phyloP scores from a whole-genome alignment of 441 rosid species.

The Pelargonium australe region DNA sequence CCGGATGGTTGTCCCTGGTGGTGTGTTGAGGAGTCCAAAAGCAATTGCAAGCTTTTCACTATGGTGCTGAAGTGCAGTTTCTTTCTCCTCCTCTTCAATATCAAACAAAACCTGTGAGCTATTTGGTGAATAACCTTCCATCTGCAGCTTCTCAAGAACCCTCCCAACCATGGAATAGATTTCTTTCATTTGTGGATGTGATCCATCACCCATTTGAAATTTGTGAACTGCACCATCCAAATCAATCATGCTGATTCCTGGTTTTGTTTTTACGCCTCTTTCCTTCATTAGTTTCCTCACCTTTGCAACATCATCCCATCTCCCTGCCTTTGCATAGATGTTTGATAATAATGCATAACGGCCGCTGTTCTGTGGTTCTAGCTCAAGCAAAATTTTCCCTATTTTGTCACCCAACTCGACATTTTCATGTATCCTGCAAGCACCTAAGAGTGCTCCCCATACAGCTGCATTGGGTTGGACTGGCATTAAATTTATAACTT shows the following conservation, averaged over 20 bases:
- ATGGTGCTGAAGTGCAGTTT: slow-evolving; percentile 21
- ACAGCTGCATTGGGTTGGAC: slow-evolving; percentile 39
- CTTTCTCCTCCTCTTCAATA: slow-evolving; percentile 34
- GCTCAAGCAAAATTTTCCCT: slow-evolving; percentile 54
- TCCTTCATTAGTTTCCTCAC: slow-evolving; percentile 80
- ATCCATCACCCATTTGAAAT: slow-evolving; percentile 64
- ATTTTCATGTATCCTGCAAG: slow-evolving; percentile 62
- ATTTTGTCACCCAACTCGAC: slow-evolving; percentile 69
- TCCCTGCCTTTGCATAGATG: slow-evolving; percentile 52
- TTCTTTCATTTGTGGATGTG: slow-evolving; percentile 25
- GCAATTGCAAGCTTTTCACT: slow-evolving; percentile 40
- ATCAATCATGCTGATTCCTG: slow-evolving; percentile 81
- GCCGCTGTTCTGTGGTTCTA: slow-evolving; percentile 62
- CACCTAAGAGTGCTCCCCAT: slow-evolving; percentile 77
- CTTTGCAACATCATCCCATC: slow-evolving; percentile 63
- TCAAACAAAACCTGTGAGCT: slow-evolving; percentile 26
- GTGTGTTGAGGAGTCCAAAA: slow-evolving; percentile 25
- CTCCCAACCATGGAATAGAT: slow-evolving; percentile 19
- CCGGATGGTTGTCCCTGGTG: slow-evolving; percentile 21
- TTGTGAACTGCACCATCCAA: slow-evolving; percentile 46
- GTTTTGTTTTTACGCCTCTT: slow-evolving; percentile 47
- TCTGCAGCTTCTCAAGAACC: slow-evolving; percentile 23
- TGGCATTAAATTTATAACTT: slow-evolving; percentile 58
- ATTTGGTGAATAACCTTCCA: slow-evolving; percentile 26
- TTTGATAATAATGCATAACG: slow-evolving; percentile 67